Conservation (phyloP, 78 protist species). For the Trichosphaerium sp. region DNA sequence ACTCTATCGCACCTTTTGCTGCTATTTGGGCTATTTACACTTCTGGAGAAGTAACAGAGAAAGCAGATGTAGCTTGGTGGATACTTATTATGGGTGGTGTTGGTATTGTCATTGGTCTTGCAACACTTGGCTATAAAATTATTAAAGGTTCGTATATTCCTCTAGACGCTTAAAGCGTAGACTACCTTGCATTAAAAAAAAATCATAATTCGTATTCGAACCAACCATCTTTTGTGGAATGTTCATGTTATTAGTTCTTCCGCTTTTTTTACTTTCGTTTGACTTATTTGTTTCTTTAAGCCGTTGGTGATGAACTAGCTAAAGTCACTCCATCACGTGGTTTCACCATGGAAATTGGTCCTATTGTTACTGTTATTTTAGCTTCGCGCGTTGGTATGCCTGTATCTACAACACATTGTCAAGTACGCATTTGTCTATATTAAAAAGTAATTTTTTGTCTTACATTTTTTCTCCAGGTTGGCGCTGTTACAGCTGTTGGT, state of each 20-base stretch:
- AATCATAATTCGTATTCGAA: too few species aligned
- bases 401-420: slow-evolving; percentile 51
- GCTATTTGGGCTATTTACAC: not conserved
- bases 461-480: too few species aligned
- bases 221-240: too few species aligned
- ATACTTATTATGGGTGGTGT: slow-evolving; percentile 26
- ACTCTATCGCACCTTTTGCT: slow-evolving; percentile 5
- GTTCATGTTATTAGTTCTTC: too few species aligned
- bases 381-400: slow-evolving; percentile 32
- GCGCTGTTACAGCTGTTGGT: slow-evolving; percentile 35
- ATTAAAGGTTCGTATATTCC: too few species aligned
- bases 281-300: too few species aligned
- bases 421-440: too few species aligned
- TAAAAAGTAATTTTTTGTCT: too few species aligned
- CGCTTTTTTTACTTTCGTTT: too few species aligned
- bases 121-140: slow-evolving; percentile 21
- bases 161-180: too few species aligned
- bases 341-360: slow-evolving; percentile 20
- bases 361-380: not conserved
- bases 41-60: not conserved
- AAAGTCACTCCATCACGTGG: slow-evolving; percentile 29
- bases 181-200: too few species aligned
- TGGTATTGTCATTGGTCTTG: slow-evolving; percentile 22
- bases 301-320: slow-evolving; percentile 33
- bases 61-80: slow-evolving; percentile 13